phyloP scores from a whole-genome alignment of 2,329 filamentous ascomycete genomes.

The Colletotrichum scovillei region DNA sequence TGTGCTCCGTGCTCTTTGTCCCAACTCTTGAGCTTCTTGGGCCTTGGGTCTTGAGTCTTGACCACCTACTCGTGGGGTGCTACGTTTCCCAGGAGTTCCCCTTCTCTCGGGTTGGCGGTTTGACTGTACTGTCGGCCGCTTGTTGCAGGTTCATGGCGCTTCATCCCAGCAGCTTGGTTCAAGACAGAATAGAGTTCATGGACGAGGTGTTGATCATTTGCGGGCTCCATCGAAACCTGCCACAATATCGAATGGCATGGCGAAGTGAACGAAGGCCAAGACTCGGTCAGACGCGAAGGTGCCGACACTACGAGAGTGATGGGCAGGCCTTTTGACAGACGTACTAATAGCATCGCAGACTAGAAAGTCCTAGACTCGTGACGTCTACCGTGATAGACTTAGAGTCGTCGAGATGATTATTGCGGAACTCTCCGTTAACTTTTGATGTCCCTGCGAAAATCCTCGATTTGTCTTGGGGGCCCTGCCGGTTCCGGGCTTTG shows the following conservation, averaged over 20 bases:
- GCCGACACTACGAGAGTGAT: not conserved
- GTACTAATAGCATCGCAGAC: not conserved
- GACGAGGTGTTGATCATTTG: not conserved
- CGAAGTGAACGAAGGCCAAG: not conserved
- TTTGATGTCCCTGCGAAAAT: slow-evolving; percentile 5
- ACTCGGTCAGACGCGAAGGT: not conserved
- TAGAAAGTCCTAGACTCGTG: no score
- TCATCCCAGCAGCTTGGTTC: slow-evolving; percentile 29
- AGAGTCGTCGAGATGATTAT: not conserved
- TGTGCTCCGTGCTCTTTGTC: not conserved
- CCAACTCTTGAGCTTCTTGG: not conserved
- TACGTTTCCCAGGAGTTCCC: not conserved
- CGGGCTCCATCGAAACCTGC: not conserved
- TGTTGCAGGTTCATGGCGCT: slow-evolving; percentile 17
- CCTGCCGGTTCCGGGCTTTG: slow-evolving; percentile 4
- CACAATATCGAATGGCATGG: not conserved
- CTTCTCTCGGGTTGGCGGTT: not conserved
- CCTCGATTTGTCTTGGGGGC: not conserved
- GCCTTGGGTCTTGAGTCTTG: not conserved
- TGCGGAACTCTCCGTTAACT: not conserved
- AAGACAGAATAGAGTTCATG: slow-evolving; percentile 18
- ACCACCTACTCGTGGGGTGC: not conserved
- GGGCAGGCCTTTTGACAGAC: no score
- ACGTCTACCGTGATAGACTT: not conserved
- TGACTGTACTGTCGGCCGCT: not conserved